Conservation (phyloP, 768 basidiomycete species). For the Ramaria rubella region DNA sequence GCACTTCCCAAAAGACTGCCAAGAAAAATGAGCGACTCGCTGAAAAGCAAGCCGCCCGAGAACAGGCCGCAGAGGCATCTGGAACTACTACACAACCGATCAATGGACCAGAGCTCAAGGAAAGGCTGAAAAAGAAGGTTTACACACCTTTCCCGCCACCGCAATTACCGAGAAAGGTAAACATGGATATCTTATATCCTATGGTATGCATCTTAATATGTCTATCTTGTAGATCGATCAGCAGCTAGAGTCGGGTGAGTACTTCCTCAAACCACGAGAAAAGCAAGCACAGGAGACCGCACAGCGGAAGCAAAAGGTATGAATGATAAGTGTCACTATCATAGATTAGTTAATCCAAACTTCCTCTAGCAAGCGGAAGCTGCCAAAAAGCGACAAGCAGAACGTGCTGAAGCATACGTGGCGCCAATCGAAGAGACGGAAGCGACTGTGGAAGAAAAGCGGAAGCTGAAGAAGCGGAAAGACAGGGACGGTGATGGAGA, state of each 20-base stretch:
- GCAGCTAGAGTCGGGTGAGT: conserved; percentile 94
- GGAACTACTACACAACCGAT: conserved; percentile 33
- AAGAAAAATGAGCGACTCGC: conserved; percentile 75
- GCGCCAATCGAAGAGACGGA: conserved; percentile 77
- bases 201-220: background rate
- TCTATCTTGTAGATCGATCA: conserved; percentile 61
- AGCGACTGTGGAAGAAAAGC: conserved; percentile 73
- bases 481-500: conserved; percentile 27
- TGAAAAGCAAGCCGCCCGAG: conserved; percentile 39
- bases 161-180: conserved; percentile 85
- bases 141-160: conserved; percentile 99
- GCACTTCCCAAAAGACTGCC: conserved; percentile 87
- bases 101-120: conserved; percentile 10
- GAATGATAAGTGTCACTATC: conserved; percentile 7
- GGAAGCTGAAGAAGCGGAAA: conserved; percentile 43
- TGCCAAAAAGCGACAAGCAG: conserved; percentile 61
- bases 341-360: background rate
- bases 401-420: conserved; percentile 82
- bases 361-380: conserved; percentile 66
- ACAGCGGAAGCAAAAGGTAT: conserved; percentile 70
- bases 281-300: conserved; percentile 71
- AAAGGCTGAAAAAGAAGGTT: conserved; percentile 71
- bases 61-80: conserved; percentile 56
- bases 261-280: conserved; percentile 90
- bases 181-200: background rate